Base-by-base conservation (phyloP, 177 flowering plant genomes). In the Vitis hybrid region DNA sequence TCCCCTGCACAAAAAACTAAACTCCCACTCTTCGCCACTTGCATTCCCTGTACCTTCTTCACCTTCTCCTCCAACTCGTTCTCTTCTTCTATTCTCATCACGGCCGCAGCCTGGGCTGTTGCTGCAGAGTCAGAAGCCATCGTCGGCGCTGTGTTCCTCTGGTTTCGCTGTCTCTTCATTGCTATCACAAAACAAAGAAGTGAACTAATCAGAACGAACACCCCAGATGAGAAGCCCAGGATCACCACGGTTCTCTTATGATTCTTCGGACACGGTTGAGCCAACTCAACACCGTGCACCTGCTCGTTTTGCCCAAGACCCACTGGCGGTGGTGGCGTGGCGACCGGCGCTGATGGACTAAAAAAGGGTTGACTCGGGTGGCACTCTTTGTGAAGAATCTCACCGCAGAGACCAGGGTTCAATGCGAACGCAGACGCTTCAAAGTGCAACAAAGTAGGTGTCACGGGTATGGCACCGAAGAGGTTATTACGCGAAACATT, bases 1-100 rank as follows among this genome's bases (percentile, higher is more conserved):
- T 90, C 98, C 11, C 97, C 97, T 14, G 84, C 90, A 77, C 94
- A 92, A 81, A 94, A 94, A 3, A 85, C 70, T 68, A 94, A 77
- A 52, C 53, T 81, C 77, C 97, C 98, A 55, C 90, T 85, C 79
- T 84, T 86, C 59, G 55, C 86, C 55, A 76, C 75, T 61, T 81
- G 76, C 74, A 78, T 58, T 11, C 76, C 82, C 58, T 83, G 87
- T 59, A 74, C 81, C 63, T 80, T 78, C 81, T 85, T 86, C 78
- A 83, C 86, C 68, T 84, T 88, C 78, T 73, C 83, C 57, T 79
- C 88, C 74, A 84, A 54, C 71, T 83, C 89, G 8, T 76, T 82
- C 73, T 82, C 86, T 68, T 84, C 86, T 67, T 86, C 90, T 1
- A 79, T 81, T 6, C 79, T 76, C 79, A 74, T 84, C 76, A 80